Evolutionary conservation across 345 rosid genomes (phyloP).

Genomic region (Syzygium aqueum): DNA sequence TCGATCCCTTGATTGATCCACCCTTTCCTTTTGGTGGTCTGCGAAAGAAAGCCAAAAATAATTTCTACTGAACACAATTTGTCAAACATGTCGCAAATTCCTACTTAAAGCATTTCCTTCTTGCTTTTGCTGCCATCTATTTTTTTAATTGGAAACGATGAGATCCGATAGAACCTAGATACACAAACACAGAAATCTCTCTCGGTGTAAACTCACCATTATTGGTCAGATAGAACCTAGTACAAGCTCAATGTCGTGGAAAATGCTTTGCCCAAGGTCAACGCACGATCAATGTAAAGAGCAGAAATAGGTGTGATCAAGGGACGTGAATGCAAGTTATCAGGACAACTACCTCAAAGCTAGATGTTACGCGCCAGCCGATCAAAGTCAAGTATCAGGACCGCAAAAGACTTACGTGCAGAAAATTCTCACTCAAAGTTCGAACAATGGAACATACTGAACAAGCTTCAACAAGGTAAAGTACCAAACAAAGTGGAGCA

Average conservation of each 20-base stretch:
- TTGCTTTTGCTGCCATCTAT: neutral
- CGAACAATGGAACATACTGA: neutral
- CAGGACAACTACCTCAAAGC: neutral
- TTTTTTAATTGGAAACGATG: neutral
- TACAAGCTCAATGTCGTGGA: neutral
- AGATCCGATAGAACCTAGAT: neutral
- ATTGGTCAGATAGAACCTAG: neutral
- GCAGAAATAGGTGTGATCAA: neutral
- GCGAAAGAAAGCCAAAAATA: neutral
- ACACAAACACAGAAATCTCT: neutral
- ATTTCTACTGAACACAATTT: neutral
- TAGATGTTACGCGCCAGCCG: neutral
- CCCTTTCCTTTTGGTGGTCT: constrained; percentile 94
- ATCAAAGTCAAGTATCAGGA: neutral
- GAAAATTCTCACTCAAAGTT: neutral
- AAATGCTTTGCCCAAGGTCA: neutral
- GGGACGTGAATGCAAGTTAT: neutral
- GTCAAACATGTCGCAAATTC: neutral
- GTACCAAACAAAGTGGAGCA: neutral
- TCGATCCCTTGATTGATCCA: constrained; percentile 85
- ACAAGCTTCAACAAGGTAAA: neutral
- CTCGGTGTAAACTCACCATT: neutral
- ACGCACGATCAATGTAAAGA: neutral
- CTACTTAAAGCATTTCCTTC: neutral
- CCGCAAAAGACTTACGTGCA: neutral